Conservation (phyloP, 1,139 yeast genomes). For the Meyerozyma carpophila region DNA sequence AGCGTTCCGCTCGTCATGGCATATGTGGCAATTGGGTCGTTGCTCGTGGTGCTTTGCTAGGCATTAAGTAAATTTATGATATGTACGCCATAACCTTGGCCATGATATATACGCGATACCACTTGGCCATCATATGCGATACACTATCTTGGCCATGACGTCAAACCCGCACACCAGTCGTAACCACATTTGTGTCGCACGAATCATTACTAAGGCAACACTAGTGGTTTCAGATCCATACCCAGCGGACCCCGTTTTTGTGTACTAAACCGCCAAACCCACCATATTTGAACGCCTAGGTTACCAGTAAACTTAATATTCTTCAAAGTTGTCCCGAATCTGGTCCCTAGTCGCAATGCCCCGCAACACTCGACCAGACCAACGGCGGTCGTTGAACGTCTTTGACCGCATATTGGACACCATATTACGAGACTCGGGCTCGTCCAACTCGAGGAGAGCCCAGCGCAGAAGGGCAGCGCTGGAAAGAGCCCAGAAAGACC, state of each 20-base stretch:
- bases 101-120: too few species aligned
- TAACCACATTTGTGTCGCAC: background rate
- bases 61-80: too few species aligned
- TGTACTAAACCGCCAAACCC: too few species aligned
- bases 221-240: background rate
- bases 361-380: background rate
- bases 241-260: too few species aligned
- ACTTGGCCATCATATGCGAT: too few species aligned
- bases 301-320: background rate
- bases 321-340: background rate
- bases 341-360: background rate
- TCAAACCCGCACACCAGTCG: background rate
- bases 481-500: background rate
- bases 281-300: too few species aligned
- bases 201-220: background rate
- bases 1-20: background rate
- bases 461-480: background rate
- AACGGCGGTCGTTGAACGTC: background rate
- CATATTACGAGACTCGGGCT: background rate
- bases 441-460: background rate
- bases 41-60: background rate
- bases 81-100: too few species aligned
- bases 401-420: constrained; percentile 1
- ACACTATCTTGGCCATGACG: background rate
- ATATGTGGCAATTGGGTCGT: background rate